A percentile compares a stretch with the other conserved stretches of the same genome.
phyloP scores from a whole-genome alignment of 345 rosid species.

The Salix caprea region DNA sequence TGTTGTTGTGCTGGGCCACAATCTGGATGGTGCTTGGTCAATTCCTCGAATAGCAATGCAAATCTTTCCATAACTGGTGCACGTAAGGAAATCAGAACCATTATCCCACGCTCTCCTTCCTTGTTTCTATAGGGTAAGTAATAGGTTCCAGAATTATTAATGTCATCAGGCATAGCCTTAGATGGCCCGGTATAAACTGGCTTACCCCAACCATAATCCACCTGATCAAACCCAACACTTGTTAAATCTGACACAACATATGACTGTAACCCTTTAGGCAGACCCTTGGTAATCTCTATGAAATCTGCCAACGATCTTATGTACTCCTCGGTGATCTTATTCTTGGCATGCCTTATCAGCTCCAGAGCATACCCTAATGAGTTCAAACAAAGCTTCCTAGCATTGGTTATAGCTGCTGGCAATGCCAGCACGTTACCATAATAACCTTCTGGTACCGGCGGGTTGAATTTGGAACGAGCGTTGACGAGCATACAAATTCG shows the following conservation, averaged over 20 bases:
- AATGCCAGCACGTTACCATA: constrained; percentile 15
- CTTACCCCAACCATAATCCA: constrained; percentile 32
- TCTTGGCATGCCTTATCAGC: neutral
- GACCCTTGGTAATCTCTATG: constrained; percentile 20
- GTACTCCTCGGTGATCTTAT: constrained; percentile 16
- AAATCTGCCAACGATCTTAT: constrained; percentile 22
- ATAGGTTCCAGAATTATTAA: neutral
- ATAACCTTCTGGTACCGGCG: constrained; percentile 16
- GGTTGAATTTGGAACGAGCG: constrained; percentile 3
- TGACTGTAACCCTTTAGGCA: constrained; percentile 14
- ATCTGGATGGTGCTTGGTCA: neutral
- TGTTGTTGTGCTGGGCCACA: neutral
- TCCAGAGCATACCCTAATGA: constrained; percentile 13
- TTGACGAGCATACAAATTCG: constrained; percentile 6
- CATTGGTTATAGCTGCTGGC: constrained; percentile 11
- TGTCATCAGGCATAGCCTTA: neutral
- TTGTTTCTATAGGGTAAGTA: neutral
- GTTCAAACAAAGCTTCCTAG: neutral
- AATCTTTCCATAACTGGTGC: constrained; percentile 9
- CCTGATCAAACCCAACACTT: constrained; percentile 7
- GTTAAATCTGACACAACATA: constrained; percentile 22
- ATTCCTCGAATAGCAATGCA: neutral
- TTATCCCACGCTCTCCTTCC: constrained; percentile 16
- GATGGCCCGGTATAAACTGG: constrained; percentile 23
- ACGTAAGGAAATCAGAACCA: constrained; percentile 11